Percentiles rank a stretch among this genome's conserved stretches.
These are phyloP conservation scores for Zychaea mexicana DNA, from an alignment of 371 early-diverging fungal genomes.

Conservation along the genomic window DNA sequence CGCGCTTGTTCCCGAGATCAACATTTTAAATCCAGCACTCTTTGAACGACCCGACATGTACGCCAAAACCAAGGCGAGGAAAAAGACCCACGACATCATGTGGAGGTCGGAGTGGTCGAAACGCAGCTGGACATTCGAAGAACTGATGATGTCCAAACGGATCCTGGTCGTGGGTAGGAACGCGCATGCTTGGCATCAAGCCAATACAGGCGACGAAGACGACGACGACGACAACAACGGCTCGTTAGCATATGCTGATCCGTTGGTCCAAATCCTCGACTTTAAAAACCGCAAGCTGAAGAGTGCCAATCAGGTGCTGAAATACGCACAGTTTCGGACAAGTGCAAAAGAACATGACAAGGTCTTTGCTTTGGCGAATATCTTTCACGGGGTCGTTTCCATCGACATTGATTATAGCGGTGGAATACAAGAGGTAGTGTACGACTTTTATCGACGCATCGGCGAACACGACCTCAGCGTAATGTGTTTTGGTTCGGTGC, in stretches of 20 bases:
- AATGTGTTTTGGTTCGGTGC: not conserved
- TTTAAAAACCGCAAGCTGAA: not conserved
- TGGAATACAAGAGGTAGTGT: not conserved
- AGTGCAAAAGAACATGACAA: constrained; percentile 3
- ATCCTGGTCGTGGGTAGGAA: not conserved
- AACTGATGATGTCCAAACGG: not conserved
- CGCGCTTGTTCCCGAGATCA: not conserved
- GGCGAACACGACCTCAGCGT: not conserved
- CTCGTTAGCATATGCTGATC: not conserved
- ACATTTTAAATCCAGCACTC: not conserved
- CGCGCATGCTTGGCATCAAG: not conserved
- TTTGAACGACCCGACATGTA: not conserved
- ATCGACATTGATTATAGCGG: not conserved
- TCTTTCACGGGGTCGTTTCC: not conserved
- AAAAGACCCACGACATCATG: not conserved
- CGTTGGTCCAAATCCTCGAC: not conserved
- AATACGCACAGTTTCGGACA: not conserved
- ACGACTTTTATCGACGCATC: not conserved
- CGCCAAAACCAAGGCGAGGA: not conserved
- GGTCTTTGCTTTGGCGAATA: not conserved
- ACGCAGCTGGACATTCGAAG: not conserved
- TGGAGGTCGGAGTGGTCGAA: not conserved
- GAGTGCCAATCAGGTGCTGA: not conserved
- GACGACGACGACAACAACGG: not conserved
- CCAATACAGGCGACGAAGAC: not conserved